phyloP scores from a whole-genome alignment of 495 filamentous ascomycete species.

The Penicillium alfredii region DNA sequence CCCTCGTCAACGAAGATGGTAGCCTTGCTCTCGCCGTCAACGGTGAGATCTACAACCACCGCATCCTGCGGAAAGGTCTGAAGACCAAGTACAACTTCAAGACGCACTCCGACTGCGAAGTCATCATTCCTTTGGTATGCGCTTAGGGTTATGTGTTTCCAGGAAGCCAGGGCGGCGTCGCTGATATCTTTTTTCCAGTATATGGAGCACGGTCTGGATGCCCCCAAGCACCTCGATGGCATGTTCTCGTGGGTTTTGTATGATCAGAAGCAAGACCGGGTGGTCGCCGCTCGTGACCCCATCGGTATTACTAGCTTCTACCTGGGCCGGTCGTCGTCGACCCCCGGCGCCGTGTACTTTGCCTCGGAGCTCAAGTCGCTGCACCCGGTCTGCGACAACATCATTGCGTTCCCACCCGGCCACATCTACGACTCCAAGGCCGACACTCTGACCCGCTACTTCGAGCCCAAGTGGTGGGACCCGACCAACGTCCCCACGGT shows the following conservation, averaged over 20 bases:
- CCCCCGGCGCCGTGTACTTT: slow-evolving; percentile 85
- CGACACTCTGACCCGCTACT: slow-evolving; percentile 75
- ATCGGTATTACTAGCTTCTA: slow-evolving; percentile 98
- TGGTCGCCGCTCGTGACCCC: slow-evolving; percentile 89
- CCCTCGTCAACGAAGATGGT: slow-evolving; percentile 84
- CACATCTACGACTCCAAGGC: slow-evolving; percentile 94
- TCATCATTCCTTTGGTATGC: slow-evolving; percentile 93
- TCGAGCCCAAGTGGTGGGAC: slow-evolving; percentile 90
- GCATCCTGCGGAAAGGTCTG: slow-evolving; percentile 78
- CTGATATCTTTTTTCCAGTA: slow-evolving; percentile 53
- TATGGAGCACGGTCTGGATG: slow-evolving; percentile 83
- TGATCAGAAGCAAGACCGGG: slow-evolving; percentile 85
- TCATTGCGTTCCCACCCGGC: slow-evolving; percentile 88
- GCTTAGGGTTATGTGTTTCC: no score
- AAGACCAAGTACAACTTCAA: slow-evolving; percentile 85
- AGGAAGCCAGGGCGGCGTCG: background rate
- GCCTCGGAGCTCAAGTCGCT: slow-evolving; percentile 94
- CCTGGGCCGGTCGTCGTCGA: slow-evolving; percentile 77
- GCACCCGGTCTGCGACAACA: slow-evolving; percentile 90
- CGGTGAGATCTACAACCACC: slow-evolving; percentile 99
- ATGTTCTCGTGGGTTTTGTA: slow-evolving; percentile 99
- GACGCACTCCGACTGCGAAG: slow-evolving; percentile 96
- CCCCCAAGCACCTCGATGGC: slow-evolving; percentile 90
- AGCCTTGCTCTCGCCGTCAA: slow-evolving; percentile 92
- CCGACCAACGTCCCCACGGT: slow-evolving; percentile 66